Evolutionary conservation across 176 grass and related monocot species (phyloP), one percentile per base, ranked within the genome.

Genomic region (Oropetium thomaeum): DNA sequence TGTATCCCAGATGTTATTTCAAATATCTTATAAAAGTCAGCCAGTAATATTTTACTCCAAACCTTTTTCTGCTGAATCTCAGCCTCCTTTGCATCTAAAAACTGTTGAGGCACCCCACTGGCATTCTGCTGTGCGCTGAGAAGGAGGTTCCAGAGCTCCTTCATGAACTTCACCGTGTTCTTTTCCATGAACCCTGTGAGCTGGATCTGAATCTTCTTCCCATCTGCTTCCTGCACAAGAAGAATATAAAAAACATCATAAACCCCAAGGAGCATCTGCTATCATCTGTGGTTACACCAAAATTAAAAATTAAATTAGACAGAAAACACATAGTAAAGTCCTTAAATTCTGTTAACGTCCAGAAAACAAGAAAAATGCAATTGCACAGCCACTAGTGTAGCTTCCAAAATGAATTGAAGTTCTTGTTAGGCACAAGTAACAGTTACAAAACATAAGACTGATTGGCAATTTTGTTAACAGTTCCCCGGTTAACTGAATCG

Each of bases 151-250:
- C 96, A 99, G 63, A 99, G 85, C 82, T 99, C 96, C 72, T 81
- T 93, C 96, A 99, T 99, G 77, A 99, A 99, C 75, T 92, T 99
- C 38, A 82, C 44, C 5, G 92, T 99, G 47, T 99, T 99, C 82
- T 99, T 99, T 81, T 99, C 96, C 89, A 99, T 94, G 80, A 99
- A 99, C 37, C 96, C 96, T 31, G 96, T 99, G 15, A 99, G 53
- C 69, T 96, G 92, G 59, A 99, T 96, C 69, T 99, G 96, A 69
- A 99, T 92, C 52, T 99, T 88, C 73, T 96, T 99, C 58, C 96
- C 96, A 67, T 99, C 96, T 16, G 83, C 89, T 3, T 75, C 86
- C 86, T 97, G 76, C 52, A 74, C 48, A 63, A 67, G 16, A 1
- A 83, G 54, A 71, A 47, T 20, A 2, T 20, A 1, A 62, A 67